phyloP scores from a whole-genome alignment of 495 filamentous ascomycete genomes.

The Lasiosphaeria miniovina region DNA sequence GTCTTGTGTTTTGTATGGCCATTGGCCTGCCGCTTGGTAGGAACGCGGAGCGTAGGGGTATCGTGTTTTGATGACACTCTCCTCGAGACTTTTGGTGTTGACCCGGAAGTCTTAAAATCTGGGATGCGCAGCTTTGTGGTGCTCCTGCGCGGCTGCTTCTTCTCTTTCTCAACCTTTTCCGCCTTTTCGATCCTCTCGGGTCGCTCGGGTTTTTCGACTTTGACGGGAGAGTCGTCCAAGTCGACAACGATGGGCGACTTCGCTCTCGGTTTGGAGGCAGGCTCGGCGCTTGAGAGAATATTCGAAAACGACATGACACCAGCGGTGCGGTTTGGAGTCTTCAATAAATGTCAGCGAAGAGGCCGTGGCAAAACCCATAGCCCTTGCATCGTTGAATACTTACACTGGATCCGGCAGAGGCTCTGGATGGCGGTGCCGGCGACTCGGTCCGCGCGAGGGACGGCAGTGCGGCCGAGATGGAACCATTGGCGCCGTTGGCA shows the following conservation, averaged over 20 bases:
- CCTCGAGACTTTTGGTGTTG: slow-evolving; percentile 40
- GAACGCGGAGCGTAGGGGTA: slow-evolving; percentile 41
- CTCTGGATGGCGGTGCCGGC: slow-evolving; percentile 29
- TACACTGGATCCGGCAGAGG: slow-evolving; percentile 35
- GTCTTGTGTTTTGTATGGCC: slow-evolving; percentile 50
- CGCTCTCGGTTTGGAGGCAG: slow-evolving; percentile 48
- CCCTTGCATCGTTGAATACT: slow-evolving; percentile 25
- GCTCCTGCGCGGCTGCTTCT: slow-evolving; percentile 38
- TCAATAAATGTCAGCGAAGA: slow-evolving; percentile 16
- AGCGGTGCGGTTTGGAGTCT: slow-evolving; percentile 65
- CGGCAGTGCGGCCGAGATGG: slow-evolving; percentile 39
- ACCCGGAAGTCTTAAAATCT: slow-evolving; percentile 36
- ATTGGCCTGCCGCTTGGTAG: slow-evolving; percentile 50
- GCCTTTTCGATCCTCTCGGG: slow-evolving; percentile 14
- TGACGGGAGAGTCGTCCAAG: slow-evolving; percentile 24
- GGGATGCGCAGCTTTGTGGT: slow-evolving; percentile 43
- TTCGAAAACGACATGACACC: slow-evolving; percentile 92
- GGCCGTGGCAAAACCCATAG: slow-evolving; percentile 10
- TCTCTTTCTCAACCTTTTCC: slow-evolving; percentile 18
- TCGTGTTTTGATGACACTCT: slow-evolving; percentile 42
- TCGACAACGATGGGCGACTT: slow-evolving; percentile 32
- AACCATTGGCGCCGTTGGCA: slow-evolving; percentile 47
- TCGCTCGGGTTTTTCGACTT: slow-evolving; percentile 25
- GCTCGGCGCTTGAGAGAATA: slow-evolving; percentile 76
- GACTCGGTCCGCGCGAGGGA: slow-evolving; percentile 46